These are phyloP conservation scores for Gentiana dahurica DNA, from an alignment of 257 asterid species.

Conservation along the genomic window DNA sequence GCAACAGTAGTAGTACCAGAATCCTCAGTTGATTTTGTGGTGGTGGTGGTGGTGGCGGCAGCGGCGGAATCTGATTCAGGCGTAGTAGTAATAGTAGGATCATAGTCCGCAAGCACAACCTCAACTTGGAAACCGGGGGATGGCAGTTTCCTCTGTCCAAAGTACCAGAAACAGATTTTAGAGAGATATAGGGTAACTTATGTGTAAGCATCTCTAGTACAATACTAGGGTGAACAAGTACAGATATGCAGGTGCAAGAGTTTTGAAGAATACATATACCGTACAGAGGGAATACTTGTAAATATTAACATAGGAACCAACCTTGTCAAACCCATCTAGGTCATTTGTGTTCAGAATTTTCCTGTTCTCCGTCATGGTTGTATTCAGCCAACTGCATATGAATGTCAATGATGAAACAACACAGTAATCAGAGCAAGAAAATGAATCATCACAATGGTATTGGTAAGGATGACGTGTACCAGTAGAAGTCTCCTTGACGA, in stretches of 20 bases:
- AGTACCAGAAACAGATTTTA: not conserved
- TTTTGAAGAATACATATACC: too few species aligned
- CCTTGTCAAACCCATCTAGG: constrained; percentile 99
- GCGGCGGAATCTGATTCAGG: constrained; percentile 33
- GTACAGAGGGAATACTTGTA: too few species aligned
- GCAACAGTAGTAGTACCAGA: constrained; percentile 25
- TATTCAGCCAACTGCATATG: constrained; percentile 80
- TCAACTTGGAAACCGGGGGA: constrained; percentile 97
- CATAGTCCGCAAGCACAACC: constrained; percentile 74
- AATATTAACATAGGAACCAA: constrained; percentile 6
- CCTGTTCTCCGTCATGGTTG: constrained; percentile 93
- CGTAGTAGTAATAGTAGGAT: constrained; percentile 27
- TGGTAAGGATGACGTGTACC: constrained; percentile 30
- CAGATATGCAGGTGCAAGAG: too few species aligned
- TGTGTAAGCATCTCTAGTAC: not conserved
- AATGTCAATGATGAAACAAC: not conserved
- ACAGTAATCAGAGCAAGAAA: not conserved
- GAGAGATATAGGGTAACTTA: not conserved
- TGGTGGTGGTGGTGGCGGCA: not conserved
- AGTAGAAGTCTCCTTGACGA: constrained; percentile 97
- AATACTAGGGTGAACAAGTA: not conserved
- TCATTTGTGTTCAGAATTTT: constrained; percentile 60
- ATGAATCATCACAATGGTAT: not conserved
- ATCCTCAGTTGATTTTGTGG: constrained; percentile 19
- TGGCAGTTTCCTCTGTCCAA: constrained; percentile 80